phyloP scores from a whole-genome alignment of 495 filamentous ascomycete genomes.

The Astrocystis sublimbata region DNA sequence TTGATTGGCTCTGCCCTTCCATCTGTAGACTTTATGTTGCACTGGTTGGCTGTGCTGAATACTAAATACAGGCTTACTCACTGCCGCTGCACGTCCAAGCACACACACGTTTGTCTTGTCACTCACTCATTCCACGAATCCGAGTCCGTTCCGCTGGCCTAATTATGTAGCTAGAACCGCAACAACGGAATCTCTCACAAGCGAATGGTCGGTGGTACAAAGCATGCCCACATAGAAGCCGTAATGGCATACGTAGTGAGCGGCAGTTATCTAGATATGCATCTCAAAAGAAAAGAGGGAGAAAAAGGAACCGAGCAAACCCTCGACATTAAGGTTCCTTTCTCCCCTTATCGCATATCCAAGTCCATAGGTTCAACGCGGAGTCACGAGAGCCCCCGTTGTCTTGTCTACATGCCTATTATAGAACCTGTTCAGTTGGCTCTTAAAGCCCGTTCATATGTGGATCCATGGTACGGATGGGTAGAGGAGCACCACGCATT shows the following conservation, averaged over 20 bases:
- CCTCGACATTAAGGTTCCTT: too few relatives aligned
- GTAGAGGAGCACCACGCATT: not conserved
- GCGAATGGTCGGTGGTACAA: not conserved
- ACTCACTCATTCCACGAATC: not conserved
- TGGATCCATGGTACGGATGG: not conserved
- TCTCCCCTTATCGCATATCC: not conserved
- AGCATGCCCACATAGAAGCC: not conserved
- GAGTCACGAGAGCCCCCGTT: not conserved
- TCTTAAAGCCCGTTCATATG: not conserved
- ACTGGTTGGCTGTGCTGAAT: not conserved
- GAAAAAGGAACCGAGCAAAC: too few relatives aligned
- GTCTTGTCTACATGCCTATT: too few relatives aligned
- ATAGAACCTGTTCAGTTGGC: too few relatives aligned
- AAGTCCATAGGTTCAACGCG: not conserved
- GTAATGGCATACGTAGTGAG: not conserved
- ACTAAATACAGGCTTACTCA: not conserved
- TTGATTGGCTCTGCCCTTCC: slow-evolving; percentile 10
- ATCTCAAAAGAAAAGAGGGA: too few relatives aligned
- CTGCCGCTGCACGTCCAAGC: too few relatives aligned
- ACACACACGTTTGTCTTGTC: not conserved
- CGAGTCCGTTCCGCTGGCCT: too few relatives aligned
- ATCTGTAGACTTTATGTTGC: not conserved
- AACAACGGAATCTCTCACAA: not conserved
- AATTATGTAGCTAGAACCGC: not conserved
- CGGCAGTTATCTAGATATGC: not conserved